Evolutionary conservation across 805 yeast genomes (phyloP), one percentile per base, ranked within the genome.

Genomic region (Saturnispora besseyi): DNA sequence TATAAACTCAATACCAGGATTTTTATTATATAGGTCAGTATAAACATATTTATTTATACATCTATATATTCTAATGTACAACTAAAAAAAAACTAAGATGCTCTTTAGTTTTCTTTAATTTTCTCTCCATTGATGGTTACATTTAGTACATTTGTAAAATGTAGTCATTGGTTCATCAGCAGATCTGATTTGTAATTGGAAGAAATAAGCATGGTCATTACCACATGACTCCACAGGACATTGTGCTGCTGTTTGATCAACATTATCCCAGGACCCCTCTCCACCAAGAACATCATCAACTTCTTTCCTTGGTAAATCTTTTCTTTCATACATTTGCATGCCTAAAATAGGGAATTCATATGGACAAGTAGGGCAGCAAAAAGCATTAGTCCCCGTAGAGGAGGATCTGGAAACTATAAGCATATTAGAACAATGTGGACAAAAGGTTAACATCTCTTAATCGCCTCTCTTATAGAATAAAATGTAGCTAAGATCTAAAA

Each of bases 111-210:
- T 11, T 26, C 10, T 1, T 18, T 26, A 93, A 61, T 93, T 93
- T 61, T 93, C 99, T 69, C 96, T 84, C 99, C 99, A 93, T 68
- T 91, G 95, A 62, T 88, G 78, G 45, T 87, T 87, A 72, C 99
- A 93, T 55, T 80, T 83, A 34, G 89, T 89, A 71, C 99, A 93
- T 67, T 91, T 89, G 67, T 87, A 91, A 65, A 93, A 93, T 2
- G 98, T 91, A 0, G 99, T 93, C 98, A 93, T 93, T 24, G 99
- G 99, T 71, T 93, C 99, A 76, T 93, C 99, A 2, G 99, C 99
- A 54, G 96, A 86, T 68, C 99, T 77, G 61, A 93, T 93, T 67
- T 93, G 99, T 52, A 93, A 72, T 69, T 93, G 98, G 76, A 90
- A 93, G 74, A 87, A 93, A 68, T 93, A 93, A 0, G 99, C 99